These are phyloP conservation scores for Zopfia rhizophila DNA, from an alignment of 2,329 filamentous ascomycete genomes.

Conservation along the genomic window DNA sequence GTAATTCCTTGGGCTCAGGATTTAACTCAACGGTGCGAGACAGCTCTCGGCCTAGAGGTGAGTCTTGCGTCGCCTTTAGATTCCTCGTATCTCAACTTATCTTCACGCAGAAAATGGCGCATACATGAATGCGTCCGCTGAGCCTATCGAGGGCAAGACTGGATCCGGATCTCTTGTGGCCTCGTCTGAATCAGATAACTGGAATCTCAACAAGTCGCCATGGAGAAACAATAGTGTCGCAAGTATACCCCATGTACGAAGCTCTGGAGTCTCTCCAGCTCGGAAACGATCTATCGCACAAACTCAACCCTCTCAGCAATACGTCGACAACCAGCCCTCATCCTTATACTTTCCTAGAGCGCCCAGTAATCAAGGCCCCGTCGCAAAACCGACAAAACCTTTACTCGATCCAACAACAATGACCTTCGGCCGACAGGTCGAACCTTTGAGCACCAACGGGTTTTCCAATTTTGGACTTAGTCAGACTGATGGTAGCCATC, in stretches of 20 bases:
- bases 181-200: constrained; percentile 74
- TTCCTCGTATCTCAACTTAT: constrained; percentile 26
- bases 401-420: constrained; percentile 44
- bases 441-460: constrained; percentile 40
- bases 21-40: constrained; percentile 44
- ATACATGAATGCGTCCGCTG: constrained; percentile 33
- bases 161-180: constrained; percentile 76
- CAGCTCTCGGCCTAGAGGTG: constrained; percentile 46
- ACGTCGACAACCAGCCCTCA: constrained; percentile 36
- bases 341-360: constrained; percentile 39
- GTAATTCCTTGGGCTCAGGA: constrained; percentile 31
- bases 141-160: constrained; percentile 65
- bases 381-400: constrained; percentile 39
- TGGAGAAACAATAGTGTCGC: constrained; percentile 65
- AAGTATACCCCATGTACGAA: constrained; percentile 45
- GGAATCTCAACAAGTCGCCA: constrained; percentile 64
- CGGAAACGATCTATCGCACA: constrained; percentile 52
- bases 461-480: constrained; percentile 47
- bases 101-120: constrained; percentile 39
- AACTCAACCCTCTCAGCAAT: constrained; percentile 44
- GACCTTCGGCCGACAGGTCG: constrained; percentile 44
- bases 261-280: constrained; percentile 48
- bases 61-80: no score
- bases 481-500: constrained; percentile 40
- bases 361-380: constrained; percentile 33